These are phyloP conservation scores for sweet orange (Citrus sinensis) DNA, from an alignment of 345 rosid genomes.

Conservation along the genomic window DNA sequence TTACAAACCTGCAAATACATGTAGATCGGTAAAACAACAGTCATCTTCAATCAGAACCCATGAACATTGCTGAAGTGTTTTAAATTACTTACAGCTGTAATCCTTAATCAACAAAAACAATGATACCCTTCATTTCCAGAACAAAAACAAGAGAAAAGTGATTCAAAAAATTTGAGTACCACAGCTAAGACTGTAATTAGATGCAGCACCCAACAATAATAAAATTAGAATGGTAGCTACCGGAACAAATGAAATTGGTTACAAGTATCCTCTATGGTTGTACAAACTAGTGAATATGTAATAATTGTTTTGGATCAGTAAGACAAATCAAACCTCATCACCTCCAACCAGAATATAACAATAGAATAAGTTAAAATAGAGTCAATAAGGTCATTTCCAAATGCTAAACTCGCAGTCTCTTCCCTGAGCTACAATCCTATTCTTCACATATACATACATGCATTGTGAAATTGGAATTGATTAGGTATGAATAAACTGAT, in stretches of 20 bases:
- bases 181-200: neutral
- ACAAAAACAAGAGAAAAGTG: neutral
- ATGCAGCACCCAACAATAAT: neutral
- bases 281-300: neutral
- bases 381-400: neutral
- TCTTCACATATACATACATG: neutral
- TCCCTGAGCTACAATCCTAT: neutral
- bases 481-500: neutral
- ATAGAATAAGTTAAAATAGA: neutral
- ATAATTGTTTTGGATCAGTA: neutral
- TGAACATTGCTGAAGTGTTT: neutral
- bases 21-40: neutral
- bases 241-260: neutral
- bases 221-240: neutral
- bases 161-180: neutral
- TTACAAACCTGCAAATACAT: conserved; percentile 51
- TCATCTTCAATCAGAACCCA: neutral
- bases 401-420: neutral
- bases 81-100: neutral
- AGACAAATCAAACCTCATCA: neutral
- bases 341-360: neutral
- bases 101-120: neutral
- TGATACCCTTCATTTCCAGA: too few species aligned
- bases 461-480: neutral
- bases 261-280: neutral